Conservation (phyloP, 2,329 filamentous ascomycete species). For the Exophiala aquamarina region DNA sequence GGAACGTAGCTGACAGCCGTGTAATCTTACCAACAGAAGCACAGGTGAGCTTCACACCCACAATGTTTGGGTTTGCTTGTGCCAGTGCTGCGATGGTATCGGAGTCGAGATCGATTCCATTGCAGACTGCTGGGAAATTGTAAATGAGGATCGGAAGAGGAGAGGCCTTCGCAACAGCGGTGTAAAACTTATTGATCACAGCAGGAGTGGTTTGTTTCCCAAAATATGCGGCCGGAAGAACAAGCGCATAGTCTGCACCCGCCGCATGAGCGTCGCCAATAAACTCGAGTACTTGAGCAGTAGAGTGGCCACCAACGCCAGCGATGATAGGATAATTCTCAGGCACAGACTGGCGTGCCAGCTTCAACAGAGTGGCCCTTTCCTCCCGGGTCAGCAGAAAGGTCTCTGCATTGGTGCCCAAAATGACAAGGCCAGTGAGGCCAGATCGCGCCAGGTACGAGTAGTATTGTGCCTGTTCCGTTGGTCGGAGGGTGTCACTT, state of each 20-base stretch:
- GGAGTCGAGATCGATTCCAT: constrained; percentile 67
- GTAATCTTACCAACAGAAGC: constrained; percentile 62
- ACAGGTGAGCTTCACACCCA: constrained; percentile 67
- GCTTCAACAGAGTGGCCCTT: constrained; percentile 54
- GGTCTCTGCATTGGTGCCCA: constrained; percentile 58
- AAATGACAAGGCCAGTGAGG: constrained; percentile 53
- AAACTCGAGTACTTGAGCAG: constrained; percentile 61
- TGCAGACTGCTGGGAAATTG: constrained; percentile 69
- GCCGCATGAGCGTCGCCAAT: constrained; percentile 59
- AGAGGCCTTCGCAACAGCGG: constrained; percentile 53
- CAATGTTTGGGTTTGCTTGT: constrained; percentile 53
- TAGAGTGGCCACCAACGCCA: constrained; percentile 65
- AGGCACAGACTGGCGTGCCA: constrained; percentile 56
- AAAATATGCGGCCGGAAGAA: constrained; percentile 66
- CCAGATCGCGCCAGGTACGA: constrained; percentile 52
- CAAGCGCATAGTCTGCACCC: constrained; percentile 61
- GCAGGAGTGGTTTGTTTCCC: constrained; percentile 59
- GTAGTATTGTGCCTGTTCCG: constrained; percentile 53
- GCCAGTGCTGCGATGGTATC: constrained; percentile 59
- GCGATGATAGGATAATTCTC: constrained; percentile 60
- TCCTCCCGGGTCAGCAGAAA: constrained; percentile 62
- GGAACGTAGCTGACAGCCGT: constrained; percentile 53
- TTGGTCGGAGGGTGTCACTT: constrained; percentile 50
- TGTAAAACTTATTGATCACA: constrained; percentile 61
- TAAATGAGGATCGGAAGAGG: constrained; percentile 63